Evolutionary conservation across 1,284 basidiomycete genomes (phyloP), one percentile per base, ranked within the genome.

Genomic region (Megacollybia platyphylla): DNA sequence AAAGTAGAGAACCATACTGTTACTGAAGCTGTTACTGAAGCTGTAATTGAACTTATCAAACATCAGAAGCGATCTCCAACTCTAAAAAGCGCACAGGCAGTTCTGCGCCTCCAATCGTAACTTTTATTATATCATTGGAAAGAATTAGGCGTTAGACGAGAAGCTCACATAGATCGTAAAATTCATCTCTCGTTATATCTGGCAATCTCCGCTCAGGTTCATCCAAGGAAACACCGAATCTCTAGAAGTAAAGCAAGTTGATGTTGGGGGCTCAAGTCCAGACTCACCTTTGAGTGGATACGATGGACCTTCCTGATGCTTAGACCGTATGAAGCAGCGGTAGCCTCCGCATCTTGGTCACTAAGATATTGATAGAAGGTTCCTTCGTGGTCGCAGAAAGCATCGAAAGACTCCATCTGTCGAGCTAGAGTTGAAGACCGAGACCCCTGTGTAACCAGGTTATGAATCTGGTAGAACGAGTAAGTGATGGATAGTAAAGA

Each of bases 351-450:
- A 24, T 52, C 50, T 38, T 59, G 51, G 26, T 48, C 48, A 7
- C 49, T 47, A 27, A 66, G 48, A 46, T 60, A 64, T 30, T 57
- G 51, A 29, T 54, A 50, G 42, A 66, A 64, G 15, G 58, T 53
- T 1, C 49, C 44, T 44, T 62, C 62, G 44, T 65, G 61, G 46
- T 65, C 64, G 10, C 62, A 56, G 39, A 66, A 65, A 3, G 60
- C 64, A 41, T 65, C 62, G 27, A 63, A 49, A 3, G 58, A 63
- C 42, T 62, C 54, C 13, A 64, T 50, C 27, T 62, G 42, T n/a
- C 55, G 53, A 40, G 59, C 43, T 10, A 65, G 44, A 6, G 55
- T 50, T 5, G 61, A 57, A 6, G 62, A 60, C 41, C 56, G 57
- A 17, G 51, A 46, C 4, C 52, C 56, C 44, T 57, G 50, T n/a